Evolutionary conservation across 352 stramenopile genomes (phyloP).

Genomic region (Pythium guiyangense): DNA sequence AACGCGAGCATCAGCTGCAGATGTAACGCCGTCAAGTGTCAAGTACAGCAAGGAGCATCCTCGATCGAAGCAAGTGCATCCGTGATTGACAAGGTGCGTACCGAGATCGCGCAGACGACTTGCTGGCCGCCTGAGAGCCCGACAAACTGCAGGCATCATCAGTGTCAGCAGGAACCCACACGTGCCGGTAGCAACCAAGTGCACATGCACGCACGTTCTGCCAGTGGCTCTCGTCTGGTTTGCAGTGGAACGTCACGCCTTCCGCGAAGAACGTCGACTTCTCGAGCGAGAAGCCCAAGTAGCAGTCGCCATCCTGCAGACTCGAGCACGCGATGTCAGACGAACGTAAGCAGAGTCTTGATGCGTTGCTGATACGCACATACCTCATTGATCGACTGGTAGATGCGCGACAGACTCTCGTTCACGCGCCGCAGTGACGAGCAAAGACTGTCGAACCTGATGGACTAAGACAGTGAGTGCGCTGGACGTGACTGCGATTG

Average conservation of each 20-base stretch:
- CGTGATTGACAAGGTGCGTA: constrained; percentile 3
- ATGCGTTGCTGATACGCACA: neutral
- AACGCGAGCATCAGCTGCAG: constrained; percentile 31
- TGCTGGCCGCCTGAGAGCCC: constrained; percentile 35
- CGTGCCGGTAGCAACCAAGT: neutral
- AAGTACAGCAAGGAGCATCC: too few species aligned
- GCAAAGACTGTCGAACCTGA: constrained; percentile 10
- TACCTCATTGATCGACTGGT: constrained; percentile 28
- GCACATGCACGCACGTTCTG: constrained; percentile 17
- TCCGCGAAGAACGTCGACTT: constrained; percentile 26
- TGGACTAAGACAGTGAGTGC: neutral
- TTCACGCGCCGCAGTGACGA: constrained; percentile 16
- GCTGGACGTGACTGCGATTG: neutral
- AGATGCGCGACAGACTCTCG: constrained; percentile 19
- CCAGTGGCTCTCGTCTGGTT: constrained; percentile 36
- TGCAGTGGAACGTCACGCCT: constrained; percentile 33
- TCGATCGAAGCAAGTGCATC: too few species aligned
- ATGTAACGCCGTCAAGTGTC: neutral
- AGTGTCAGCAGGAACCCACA: neutral
- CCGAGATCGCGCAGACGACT: constrained; percentile 31
- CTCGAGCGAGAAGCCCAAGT: constrained; percentile 27
- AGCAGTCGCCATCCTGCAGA: constrained; percentile 35
- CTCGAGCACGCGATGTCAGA: neutral
- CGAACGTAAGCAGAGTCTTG: neutral
- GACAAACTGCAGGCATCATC: constrained; percentile 18